Evolutionary conservation across 768 basidiomycete species (phyloP).

Genomic region (Boletus vermiculosoides): DNA sequence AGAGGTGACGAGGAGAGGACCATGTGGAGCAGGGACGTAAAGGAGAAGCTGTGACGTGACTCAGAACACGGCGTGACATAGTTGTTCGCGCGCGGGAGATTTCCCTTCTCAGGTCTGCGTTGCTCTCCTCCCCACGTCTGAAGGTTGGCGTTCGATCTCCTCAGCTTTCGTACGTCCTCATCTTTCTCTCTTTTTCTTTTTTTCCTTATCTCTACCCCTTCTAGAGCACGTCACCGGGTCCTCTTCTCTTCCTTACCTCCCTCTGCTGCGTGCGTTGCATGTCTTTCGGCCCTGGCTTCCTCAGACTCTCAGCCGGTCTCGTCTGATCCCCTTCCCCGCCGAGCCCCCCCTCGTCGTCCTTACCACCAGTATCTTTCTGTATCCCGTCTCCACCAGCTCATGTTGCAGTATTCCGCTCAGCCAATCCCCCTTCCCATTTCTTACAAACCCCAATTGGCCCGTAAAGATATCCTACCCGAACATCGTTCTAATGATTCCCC

Average conservation of each 20-base stretch:
- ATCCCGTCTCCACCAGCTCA: slow-evolving; percentile 37
- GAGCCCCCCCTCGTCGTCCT: slow-evolving; percentile 31
- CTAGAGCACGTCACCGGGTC: slow-evolving; percentile 12
- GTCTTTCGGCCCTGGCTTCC: slow-evolving; percentile 26
- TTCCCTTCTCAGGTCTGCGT: slow-evolving; percentile 20
- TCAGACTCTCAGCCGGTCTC: slow-evolving; percentile 44
- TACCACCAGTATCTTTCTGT: slow-evolving; percentile 33
- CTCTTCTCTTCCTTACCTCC: too few species aligned
- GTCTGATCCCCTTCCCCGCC: slow-evolving; percentile 45
- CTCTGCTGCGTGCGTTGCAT: slow-evolving; percentile 22
- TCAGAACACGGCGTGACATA: slow-evolving; percentile 1
- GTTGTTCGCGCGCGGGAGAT: slow-evolving; percentile 7
- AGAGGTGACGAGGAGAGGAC: not conserved
- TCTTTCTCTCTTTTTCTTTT: too few species aligned
- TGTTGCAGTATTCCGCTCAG: slow-evolving; percentile 56
- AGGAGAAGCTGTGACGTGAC: not conserved
- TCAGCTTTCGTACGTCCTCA: slow-evolving; percentile 19
- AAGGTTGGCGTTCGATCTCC: slow-evolving; percentile 15
- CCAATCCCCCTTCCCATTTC: slow-evolving; percentile 34
- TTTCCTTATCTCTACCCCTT: too few species aligned
- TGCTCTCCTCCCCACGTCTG: slow-evolving; percentile 28
- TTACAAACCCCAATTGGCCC: slow-evolving; percentile 27
- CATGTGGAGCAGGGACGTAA: slow-evolving; percentile 24
- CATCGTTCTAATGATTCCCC: slow-evolving; percentile 28
- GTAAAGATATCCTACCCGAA: slow-evolving; percentile 35